Base-by-base conservation (phyloP, 2,329 filamentous ascomycete genomes). In the Phaeomoniella chlamydospora region DNA sequence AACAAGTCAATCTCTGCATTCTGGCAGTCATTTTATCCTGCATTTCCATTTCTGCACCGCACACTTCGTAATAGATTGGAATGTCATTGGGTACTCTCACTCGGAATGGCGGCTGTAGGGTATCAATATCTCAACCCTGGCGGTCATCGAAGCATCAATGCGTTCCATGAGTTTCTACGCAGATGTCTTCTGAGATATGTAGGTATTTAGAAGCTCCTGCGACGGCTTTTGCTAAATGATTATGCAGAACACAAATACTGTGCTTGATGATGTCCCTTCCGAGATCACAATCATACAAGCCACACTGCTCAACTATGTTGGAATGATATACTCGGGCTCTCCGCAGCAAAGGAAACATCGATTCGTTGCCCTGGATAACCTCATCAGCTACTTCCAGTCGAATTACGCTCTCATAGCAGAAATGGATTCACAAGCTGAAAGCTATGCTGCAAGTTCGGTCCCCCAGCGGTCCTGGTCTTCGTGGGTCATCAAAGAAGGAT, bases 161-260 rank as follows among this genome's bases (percentile, higher is more conserved):
- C 57, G 18, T 54, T 63, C 33, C 55, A 62, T 38, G 61, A 64
- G 38, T 53, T 64, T 37, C 45, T 61, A 33, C 55, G 58, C 12
- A 52, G 58, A 19, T 54, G 53, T 22, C 50, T 62, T 31, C 39
- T 49, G 19, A 45, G 52, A 17, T 51, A 55, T 45, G 57, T 60
- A 47, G 45, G 41, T 41, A n/a, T n/a, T n/a, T n/a, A n/a, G n/a
- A 15, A 33, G 22, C 6, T 9, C 1, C 16, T 22, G 4, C 11
- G 26, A 14, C 31, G 44, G 45, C 32, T 13, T 10, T 38, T 41
- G 31, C 32, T 18, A 1, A 38, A 38, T 5, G 33, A 39, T 5
- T 30, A 35, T 15, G 34, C 34, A 6, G 38, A 31, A 17, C 41
- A 38, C 4, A 18, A 39, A n/a, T 18, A 36, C n/a, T 19, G n/a